A percentile compares a stretch with the other conserved stretches of the same genome.
Conservation (phyloP, 169 alveolate genomes). For the Ichthyophthirius multifiliis region DNA sequence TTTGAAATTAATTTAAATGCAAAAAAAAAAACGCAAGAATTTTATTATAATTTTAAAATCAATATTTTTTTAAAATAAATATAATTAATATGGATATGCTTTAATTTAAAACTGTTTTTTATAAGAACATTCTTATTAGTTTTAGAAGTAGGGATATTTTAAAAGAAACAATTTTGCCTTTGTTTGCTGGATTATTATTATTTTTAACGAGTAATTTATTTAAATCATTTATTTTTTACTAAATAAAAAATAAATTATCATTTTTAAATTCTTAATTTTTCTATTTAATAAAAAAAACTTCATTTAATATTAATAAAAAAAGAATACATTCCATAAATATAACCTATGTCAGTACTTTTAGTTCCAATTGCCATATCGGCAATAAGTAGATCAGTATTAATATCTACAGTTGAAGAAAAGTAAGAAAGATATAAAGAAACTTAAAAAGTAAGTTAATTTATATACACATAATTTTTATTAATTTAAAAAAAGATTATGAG, state of each 20-base stretch:
- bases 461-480: background rate
- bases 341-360: conserved; percentile 14
- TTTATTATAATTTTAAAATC: too few species aligned
- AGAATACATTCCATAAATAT: background rate
- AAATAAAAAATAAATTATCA: too few species aligned
- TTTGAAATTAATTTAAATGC: too few species aligned
- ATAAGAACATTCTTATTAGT: background rate
- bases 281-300: background rate
- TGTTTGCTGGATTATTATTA: background rate
- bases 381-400: conserved; percentile 18
- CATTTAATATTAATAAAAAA: background rate
- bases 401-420: conserved; percentile 29
- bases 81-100: too few species aligned
- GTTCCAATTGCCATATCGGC: conserved; percentile 18
- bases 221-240: too few species aligned
- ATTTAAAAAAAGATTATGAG: background rate
- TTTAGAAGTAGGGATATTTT: background rate
- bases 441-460: conserved; percentile 8
- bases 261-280: background rate
- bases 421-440: conserved; percentile 33
- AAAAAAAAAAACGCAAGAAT: too few species aligned
- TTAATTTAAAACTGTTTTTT: background rate
- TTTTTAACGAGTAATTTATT: background rate
- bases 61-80: too few species aligned
- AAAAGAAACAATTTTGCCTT: background rate